These are phyloP conservation scores for Metschnikowia lochheadii DNA, from an alignment of 805 yeast genomes.

Conservation along the genomic window DNA sequence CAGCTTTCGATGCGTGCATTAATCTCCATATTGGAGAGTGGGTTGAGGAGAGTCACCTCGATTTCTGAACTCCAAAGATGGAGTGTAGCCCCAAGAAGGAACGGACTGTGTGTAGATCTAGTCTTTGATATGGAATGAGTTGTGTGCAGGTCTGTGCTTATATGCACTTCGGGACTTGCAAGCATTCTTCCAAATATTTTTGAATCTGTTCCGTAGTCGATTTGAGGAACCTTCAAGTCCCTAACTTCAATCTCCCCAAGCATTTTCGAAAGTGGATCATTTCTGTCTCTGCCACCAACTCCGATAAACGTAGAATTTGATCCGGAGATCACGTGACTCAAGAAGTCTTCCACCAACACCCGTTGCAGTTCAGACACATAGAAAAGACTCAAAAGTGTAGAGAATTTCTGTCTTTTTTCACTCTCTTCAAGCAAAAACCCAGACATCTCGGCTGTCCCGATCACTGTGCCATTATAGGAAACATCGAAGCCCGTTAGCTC, in stretches of 20 bases:
- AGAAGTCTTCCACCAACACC: slow-evolving; percentile 14
- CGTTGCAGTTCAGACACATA: slow-evolving; percentile 7
- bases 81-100: slow-evolving; percentile 47
- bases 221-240: slow-evolving; percentile 20
- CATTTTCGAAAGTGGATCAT: not conserved
- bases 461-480: slow-evolving; percentile 26
- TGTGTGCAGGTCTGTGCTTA: not conserved
- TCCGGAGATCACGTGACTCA: slow-evolving; percentile 21
- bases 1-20: slow-evolving; percentile 42
- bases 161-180: not conserved
- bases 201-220: not conserved
- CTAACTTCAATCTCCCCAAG: slow-evolving; percentile 19
- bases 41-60: slow-evolving; percentile 52
- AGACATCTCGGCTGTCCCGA: slow-evolving; percentile 29
- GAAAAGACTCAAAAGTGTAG: slow-evolving; percentile 17
- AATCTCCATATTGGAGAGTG: slow-evolving; percentile 45
- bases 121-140: not conserved
- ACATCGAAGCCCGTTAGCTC: slow-evolving; percentile 25
- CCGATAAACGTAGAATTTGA: slow-evolving; percentile 9
- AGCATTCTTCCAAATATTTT: too few relatives aligned
- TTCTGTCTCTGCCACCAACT: not conserved
- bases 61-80: slow-evolving; percentile 53
- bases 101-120: slow-evolving; percentile 23
- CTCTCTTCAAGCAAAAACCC: slow-evolving; percentile 20
- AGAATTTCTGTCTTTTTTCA: slow-evolving; percentile 16